A percentile compares a stretch with the other conserved stretches of the same genome.
Evolutionary conservation across 129 eudicot genomes (phyloP).

Genomic region (Flaveria trinervia): DNA sequence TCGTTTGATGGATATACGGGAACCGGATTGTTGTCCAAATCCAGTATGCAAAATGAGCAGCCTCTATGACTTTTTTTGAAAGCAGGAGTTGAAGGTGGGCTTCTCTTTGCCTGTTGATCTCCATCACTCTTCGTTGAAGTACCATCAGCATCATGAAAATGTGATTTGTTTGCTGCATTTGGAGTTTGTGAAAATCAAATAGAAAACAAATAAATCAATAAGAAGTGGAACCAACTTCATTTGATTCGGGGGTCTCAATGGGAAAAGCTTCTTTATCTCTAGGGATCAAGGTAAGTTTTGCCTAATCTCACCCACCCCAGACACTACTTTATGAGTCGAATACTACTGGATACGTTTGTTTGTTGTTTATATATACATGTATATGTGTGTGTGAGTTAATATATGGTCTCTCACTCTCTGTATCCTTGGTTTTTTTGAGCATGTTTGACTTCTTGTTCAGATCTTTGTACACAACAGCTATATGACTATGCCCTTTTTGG

Average conservation of each 20-base stretch:
- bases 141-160: conserved; percentile 38
- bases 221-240: conserved; percentile 19
- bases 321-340: too few relatives aligned
- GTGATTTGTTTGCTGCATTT: conserved; percentile 40
- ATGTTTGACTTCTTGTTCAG: conserved; percentile 52
- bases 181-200: conserved; percentile 39
- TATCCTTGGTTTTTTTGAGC: conserved; percentile 37
- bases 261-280: too few relatives aligned
- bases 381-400: not conserved
- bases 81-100: conserved; percentile 78
- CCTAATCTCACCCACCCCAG: too few relatives aligned
- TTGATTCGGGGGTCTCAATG: not conserved
- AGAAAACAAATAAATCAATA: not conserved
- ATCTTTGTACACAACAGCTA: conserved; percentile 91
- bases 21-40: conserved; percentile 72
- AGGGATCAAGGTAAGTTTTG: too few relatives aligned
- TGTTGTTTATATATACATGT: too few relatives aligned
- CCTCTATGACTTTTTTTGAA: conserved; percentile 92
- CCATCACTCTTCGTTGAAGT: conserved; percentile 40
- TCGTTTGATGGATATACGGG: conserved; percentile 67
- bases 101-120: conserved; percentile 51
- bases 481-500: conserved; percentile 99
- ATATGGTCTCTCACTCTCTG: conserved; percentile 47
- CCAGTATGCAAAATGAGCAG: conserved; percentile 91
- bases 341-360: too few relatives aligned